Evolutionary conservation across 768 basidiomycete species (phyloP), one percentile per base, ranked within the genome.

Genomic region (Psilocybe sp.): DNA sequence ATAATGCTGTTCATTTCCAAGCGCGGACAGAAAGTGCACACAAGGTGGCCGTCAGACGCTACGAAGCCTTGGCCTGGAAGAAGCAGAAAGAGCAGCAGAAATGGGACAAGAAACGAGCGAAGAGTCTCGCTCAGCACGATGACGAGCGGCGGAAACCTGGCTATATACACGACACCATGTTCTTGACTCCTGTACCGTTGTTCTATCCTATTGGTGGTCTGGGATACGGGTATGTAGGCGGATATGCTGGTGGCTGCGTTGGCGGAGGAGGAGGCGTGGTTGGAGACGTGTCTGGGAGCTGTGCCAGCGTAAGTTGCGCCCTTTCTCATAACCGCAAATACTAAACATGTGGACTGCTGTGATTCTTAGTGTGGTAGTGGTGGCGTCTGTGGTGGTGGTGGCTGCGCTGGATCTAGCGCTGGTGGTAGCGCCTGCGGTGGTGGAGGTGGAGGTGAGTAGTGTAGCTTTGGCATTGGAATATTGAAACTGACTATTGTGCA

Each of bases 1-100:
- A 84, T 55, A 77, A 78, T 50, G 67, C 75, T 1, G 65, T 79
- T 3, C 50, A 47, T 15, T 64, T 74, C 49, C 61, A 65, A 1
- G 66, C 66, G 20, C 62, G 67, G n/a, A 63, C 59, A 16, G 58
- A 63, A 49, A 50, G 47, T 2, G 35, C 48, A 9, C 51, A 56
- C 6, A 49, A 45, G 18, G 6, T 13, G 9, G 48, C 41, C 2
- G 51, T 44, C 0, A 42, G 32, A 32, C 52, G 48, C 13, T 60
- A 60, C 15, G 51, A 57, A n/a, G 23, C 42, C 23, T 18, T 60
- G 15, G 44, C 46, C 11, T 39, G 44, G 39, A 52, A 54, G 42
- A 52, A 56, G 31, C 45, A 54, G 46, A 55, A 54, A 32, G 46
- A 47, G 18, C 16, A 20, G n/a, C 40, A 47, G 13, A 53, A 51